Evolutionary conservation across 2,329 filamentous ascomycete genomes (phyloP), one percentile per base, ranked within the genome.

Genomic region (Fusarium goolgardi): DNA sequence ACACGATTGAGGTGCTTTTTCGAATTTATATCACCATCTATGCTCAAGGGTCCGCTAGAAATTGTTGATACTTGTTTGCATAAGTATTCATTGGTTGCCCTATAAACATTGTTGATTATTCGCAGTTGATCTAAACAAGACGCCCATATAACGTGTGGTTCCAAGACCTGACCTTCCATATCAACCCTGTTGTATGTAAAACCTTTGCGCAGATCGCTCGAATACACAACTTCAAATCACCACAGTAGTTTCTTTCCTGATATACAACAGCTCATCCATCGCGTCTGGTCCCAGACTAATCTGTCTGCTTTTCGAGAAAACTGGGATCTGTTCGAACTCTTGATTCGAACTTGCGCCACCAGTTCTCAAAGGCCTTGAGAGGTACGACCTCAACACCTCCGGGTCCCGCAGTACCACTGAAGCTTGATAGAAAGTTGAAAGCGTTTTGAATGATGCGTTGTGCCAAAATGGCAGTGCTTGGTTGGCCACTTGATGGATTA

Each of bases 281-380:
- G 18, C 16, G 27, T 20, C 16, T 20, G 8, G 25, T 27, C 11
- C 9, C 20, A 40, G 21, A 31, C 63, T 63, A 73, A 49, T 71
- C 57, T 75, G 69, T 67, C 46, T 80, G 78, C 73, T 90, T 88
- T 80, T 98, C 94, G 71, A 99, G 82, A 77, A 99, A 99, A 9
- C 88, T 87, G 0, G 96, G 95, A 81, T 99, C 96, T 68, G 88
- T 85, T 73, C 94, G 90, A 39, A 99, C 86, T 75, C 90, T 90
- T 64, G 88, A 87, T 82, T 99, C 95, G 81, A 99, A 99, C 80
- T 97, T 98, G 63, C 85, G 86, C 96, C 96, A 99, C 96, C 96
- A 99, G 60, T 97, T 93, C 80, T 96, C 91, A 78, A 99, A 99
- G 7, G 92, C 93, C 80, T 92, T 96, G 68, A 99, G 80, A n/a